phyloP scores from a whole-genome alignment of 2,329 filamentous ascomycete genomes.

The Hymenoscyphus occultus region DNA sequence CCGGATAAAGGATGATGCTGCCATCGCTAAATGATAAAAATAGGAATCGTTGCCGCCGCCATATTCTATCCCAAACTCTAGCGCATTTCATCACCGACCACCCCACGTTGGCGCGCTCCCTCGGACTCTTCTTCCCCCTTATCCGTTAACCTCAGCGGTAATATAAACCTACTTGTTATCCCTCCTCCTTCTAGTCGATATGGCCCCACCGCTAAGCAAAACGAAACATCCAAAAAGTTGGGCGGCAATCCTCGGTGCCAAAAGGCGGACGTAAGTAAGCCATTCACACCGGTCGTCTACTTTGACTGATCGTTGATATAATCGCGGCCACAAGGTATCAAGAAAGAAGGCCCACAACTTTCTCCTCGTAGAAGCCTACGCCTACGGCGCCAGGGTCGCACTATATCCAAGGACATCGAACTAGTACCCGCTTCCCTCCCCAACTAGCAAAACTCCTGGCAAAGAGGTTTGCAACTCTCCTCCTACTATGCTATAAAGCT shows the following conservation, averaged over 20 bases:
- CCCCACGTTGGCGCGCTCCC: too few relatives aligned
- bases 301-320: conserved; percentile 28
- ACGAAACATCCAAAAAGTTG: conserved; percentile 25
- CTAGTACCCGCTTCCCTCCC: conserved; percentile 17
- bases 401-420: background rate
- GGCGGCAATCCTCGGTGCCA: conserved; percentile 24
- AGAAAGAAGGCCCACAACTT: conserved; percentile 24
- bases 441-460: conserved; percentile 22
- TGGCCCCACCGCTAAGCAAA: conserved; percentile 27
- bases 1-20: too few relatives aligned
- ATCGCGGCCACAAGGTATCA: conserved; percentile 26
- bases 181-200: conserved; percentile 11
- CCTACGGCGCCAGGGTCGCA: background rate
- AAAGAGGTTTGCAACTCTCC: conserved; percentile 22
- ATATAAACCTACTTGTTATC: background rate
- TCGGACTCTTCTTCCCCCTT: background rate
- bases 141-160: background rate
- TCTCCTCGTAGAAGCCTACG: conserved; percentile 20
- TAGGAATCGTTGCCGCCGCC: too few relatives aligned
- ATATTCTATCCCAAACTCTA: too few relatives aligned
- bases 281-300: conserved; percentile 20
- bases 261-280: conserved; percentile 24
- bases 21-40: background rate
- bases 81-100: too few relatives aligned
- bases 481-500: conserved; percentile 23